Evolutionary conservation across 2,329 filamentous ascomycete species (phyloP).

Genomic region (Tolypocladium tropicale): DNA sequence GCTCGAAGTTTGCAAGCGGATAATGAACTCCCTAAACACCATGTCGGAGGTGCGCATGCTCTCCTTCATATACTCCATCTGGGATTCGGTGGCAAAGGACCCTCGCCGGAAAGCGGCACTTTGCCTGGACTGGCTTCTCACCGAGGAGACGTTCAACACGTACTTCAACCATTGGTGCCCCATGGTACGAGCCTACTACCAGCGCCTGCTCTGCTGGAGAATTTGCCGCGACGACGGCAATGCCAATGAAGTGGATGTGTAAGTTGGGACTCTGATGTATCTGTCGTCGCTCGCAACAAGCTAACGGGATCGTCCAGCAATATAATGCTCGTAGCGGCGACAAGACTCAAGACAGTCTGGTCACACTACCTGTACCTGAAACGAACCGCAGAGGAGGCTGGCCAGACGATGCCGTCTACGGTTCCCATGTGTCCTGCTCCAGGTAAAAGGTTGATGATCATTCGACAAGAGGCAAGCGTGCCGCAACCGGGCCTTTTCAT

Average conservation of each 20-base stretch:
- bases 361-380: conserved; percentile 69
- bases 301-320: conserved; percentile 35
- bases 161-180: conserved; percentile 93
- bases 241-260: conserved; percentile 55
- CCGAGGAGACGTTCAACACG: conserved; percentile 63
- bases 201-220: conserved; percentile 84
- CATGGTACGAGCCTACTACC: conserved; percentile 89
- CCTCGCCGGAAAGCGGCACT: conserved; percentile 57
- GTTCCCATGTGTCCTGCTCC: conserved; percentile 78
- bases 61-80: conserved; percentile 70
- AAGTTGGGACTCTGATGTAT: conserved; percentile 26
- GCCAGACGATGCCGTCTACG: conserved; percentile 55
- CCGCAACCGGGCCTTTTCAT: conserved; percentile 37
- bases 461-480: conserved; percentile 59
- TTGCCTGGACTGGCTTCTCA: conserved; percentile 66
- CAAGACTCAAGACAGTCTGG: conserved; percentile 64
- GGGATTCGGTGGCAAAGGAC: conserved; percentile 61
- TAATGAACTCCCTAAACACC: conserved; percentile 75
- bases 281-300: not conserved
- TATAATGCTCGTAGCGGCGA: conserved; percentile 58
- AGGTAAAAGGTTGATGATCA: conserved; percentile 77
- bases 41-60: conserved; percentile 82
- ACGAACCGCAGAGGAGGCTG: conserved; percentile 48
- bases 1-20: conserved; percentile 68
- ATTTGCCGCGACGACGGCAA: conserved; percentile 67